Evolutionary conservation across 2,329 filamentous ascomycete species (phyloP).

Genomic region (Penicillium concentricum): DNA sequence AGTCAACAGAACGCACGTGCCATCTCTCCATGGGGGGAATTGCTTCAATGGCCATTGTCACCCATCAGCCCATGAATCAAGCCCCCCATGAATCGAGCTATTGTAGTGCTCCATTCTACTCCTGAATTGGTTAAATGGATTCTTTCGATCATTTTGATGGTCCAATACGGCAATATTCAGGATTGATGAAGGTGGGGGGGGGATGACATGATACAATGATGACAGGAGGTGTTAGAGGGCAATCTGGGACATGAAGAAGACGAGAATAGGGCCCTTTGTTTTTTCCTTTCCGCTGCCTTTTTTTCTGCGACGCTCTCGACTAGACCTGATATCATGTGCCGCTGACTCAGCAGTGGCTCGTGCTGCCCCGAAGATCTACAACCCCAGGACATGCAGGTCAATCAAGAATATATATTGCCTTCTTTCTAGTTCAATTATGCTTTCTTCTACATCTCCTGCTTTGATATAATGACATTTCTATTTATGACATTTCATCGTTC

Average conservation of each 20-base stretch:
- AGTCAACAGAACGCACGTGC: conserved; percentile 21
- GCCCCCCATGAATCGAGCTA: conserved; percentile 9
- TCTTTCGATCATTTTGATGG: conserved; percentile 1
- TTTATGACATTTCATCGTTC: not conserved
- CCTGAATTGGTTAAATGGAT: not conserved
- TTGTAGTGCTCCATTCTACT: not conserved
- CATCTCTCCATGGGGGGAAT: conserved; percentile 9
- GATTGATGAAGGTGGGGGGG: conserved; percentile 1
- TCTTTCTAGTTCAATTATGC: not conserved
- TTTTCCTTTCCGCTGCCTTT: conserved; percentile 21
- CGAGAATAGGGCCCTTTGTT: conserved; percentile 15
- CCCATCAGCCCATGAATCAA: conserved; percentile 4
- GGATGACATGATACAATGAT: conserved; percentile 9
- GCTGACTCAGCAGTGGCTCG: conserved; percentile 23
- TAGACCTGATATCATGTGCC: conserved; percentile 31
- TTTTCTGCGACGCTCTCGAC: conserved; percentile 26
- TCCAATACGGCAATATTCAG: not conserved
- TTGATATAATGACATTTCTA: not conserved
- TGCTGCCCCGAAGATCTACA: not conserved
- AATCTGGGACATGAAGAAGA: conserved; percentile 22
- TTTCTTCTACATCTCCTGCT: not conserved
- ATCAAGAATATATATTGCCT: no score
- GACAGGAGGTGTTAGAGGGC: conserved; percentile 26
- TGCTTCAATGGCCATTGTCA: conserved; percentile 12
- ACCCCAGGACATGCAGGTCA: not conserved